Evolutionary conservation across 352 stramenopile species (phyloP), one percentile per base, ranked within the genome.

Genomic region (Hyaloperonospora arabidopsidis): DNA sequence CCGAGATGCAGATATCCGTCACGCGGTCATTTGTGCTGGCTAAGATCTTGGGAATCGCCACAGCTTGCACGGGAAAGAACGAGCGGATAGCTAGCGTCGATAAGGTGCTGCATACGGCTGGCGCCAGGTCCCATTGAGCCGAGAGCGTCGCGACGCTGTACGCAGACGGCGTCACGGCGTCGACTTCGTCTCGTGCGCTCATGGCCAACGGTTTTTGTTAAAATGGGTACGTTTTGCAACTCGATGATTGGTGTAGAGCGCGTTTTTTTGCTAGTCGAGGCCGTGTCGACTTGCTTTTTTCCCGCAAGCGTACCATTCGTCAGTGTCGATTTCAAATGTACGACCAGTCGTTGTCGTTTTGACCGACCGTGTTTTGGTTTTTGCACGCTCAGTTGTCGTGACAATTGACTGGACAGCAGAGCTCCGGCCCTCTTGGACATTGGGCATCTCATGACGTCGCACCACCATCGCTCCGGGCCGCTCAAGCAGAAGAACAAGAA

Each of bases 61-160:
- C 81, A 29, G 86, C 85, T 62, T 98, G 95, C 35, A 98, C 96
- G 5, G 92, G 86, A 62, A 98, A 98, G 65, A 98, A 98, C 19
- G 76, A 84, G 18, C 74, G 57, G 52, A 96, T 92, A 15, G 68
- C 45, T 59, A 76, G 70, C 23, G 18, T 34, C 23, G 29, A 38
- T 28, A 91, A 64, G 22, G 82, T 74, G 21, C 38, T 54, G 18
- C 52, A 52, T 5, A 94, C 65, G 44, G 75, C 59, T 0, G 72
- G 57, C 1, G 75, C 67, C 4, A 90, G 48, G 8, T 61, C 34
- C 73, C 79, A 89, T 32, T 74, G 66, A 45, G 61, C 45, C 29
- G 74, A 60, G 48, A 89, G 74, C 74, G 83, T 87, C 34, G 52
- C 51, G 10, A 89, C 61, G 38, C 74, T 68, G 57, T 89, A 88